These are phyloP conservation scores for Dimocarpus longan DNA, from an alignment of 345 rosid genomes.

Conservation along the genomic window DNA sequence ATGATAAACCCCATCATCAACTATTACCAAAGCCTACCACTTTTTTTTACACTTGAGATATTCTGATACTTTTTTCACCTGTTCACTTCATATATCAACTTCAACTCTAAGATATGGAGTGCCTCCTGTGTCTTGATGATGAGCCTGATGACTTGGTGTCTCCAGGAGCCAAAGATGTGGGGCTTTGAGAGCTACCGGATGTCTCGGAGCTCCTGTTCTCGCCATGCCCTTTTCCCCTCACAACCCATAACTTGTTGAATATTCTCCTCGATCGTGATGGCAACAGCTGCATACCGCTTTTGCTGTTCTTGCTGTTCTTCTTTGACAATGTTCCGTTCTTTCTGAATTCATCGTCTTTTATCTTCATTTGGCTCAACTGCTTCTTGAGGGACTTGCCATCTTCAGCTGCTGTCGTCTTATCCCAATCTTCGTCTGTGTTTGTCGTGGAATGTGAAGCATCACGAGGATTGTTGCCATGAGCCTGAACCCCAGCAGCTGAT, in stretches of 20 bases:
- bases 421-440: conserved; percentile 54
- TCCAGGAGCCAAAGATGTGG: conserved; percentile 63
- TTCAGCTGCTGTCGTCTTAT: conserved; percentile 31
- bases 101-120: conserved; percentile 61
- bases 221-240: conserved; percentile 58
- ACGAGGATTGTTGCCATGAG: conserved; percentile 33
- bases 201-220: conserved; percentile 78
- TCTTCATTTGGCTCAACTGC: conserved; percentile 38
- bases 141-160: conserved; percentile 69
- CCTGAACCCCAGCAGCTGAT: conserved; percentile 50
- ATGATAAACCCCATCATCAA: conserved; percentile 6
- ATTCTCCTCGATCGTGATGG: conserved; percentile 92
- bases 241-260: conserved; percentile 71
- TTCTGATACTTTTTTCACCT: conserved; percentile 4
- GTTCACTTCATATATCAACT: conserved; percentile 12
- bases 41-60: conserved; percentile 26
- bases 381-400: conserved; percentile 45
- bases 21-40: conserved; percentile 30
- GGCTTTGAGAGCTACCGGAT: conserved; percentile 86
- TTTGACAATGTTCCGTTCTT: conserved; percentile 41
- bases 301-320: conserved; percentile 60
- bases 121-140: conserved; percentile 69
- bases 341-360: conserved; percentile 29
- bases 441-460: conserved; percentile 38
- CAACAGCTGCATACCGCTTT: conserved; percentile 61